Evolutionary conservation across 257 asterid genomes (phyloP), one percentile per base, ranked within the genome.

Genomic region (Solanum chaucha): DNA sequence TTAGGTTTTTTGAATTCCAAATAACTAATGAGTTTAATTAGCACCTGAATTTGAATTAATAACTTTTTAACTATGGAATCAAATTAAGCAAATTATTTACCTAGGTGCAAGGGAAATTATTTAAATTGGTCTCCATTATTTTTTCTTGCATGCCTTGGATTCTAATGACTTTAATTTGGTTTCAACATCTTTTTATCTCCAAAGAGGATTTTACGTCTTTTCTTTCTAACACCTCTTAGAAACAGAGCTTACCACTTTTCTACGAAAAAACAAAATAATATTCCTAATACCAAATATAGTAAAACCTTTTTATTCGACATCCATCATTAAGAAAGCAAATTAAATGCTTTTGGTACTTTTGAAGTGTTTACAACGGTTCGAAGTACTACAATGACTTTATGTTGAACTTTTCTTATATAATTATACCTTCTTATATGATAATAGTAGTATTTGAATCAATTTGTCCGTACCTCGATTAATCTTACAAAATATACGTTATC

Each of bases 401-500:
- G 1, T 36, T 36, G 48, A 36, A 40, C 83, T 75, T 38, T 20
- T 40, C 32, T 2, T 12, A n/a, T 38, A 40, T 75, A 75, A 10
- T n/a, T 55, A 5, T 55, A 51, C 10, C n/a, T 17, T 55, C 22
- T 17, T 55, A 6, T 2, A 19, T 6, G 9, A 55, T 58, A 58
- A 58, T 19, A 0, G 10, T 19, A 19, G n/a, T 55, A 17, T 55
- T 1, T 6, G 24, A 2, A 19, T 55, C n/a, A 55, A 0, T 55
- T 55, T 55, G 0, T 55, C 10, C 0, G 8, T 6, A 55, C 2
- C 1, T 55, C 2, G 0, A 55, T 55, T 55, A 7, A 55, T 55
- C 3, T 19, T 19, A 55, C 0, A 0, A 19, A 55, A 58, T 58
- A 19, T 19, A 6, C 1, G 2, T 55, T 19, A 58, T 19, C 1